phyloP scores from a whole-genome alignment of 257 asterid genomes.

The Primulina tabacum region DNA sequence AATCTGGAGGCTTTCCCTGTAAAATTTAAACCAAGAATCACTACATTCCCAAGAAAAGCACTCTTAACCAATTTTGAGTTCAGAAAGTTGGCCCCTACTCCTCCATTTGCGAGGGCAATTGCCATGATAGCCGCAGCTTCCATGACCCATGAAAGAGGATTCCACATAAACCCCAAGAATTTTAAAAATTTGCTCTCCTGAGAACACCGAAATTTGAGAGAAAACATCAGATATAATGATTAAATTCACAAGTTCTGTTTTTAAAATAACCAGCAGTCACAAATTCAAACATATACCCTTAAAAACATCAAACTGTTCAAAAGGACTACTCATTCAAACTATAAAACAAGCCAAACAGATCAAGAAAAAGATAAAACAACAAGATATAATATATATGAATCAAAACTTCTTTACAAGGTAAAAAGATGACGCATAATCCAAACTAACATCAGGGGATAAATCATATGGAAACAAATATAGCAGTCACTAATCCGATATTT shows the following conservation, averaged over 20 bases:
- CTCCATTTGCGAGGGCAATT: constrained; percentile 99
- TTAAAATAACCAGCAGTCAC: constrained; percentile 14
- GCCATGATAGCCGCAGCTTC: constrained; percentile 99
- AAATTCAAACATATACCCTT: constrained; percentile 7
- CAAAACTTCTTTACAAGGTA: constrained; percentile 22
- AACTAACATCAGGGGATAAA: not conserved
- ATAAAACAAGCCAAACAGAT: constrained; percentile 6
- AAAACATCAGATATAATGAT: not conserved
- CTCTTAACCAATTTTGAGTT: constrained; percentile 2
- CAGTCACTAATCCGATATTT: not conserved
- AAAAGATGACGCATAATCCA: not conserved
- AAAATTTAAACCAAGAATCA: constrained; percentile 17
- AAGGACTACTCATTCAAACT: constrained; percentile 12
- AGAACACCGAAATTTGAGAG: constrained; percentile 20
- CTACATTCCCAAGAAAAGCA: not conserved
- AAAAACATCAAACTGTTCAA: constrained; percentile 15
- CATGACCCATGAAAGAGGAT: constrained; percentile 99
- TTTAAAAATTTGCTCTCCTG: constrained; percentile 92
- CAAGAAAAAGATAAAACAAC: constrained; percentile 8
- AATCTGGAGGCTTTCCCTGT: constrained; percentile 98
- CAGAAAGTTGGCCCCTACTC: constrained; percentile 46
- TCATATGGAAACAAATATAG: not conserved
- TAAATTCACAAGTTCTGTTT: constrained; percentile 4
- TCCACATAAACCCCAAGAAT: constrained; percentile 98
- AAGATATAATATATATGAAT: constrained; percentile 2